phyloP scores from a whole-genome alignment of 2,329 filamentous ascomycete species.

The Diplodia mutila region DNA sequence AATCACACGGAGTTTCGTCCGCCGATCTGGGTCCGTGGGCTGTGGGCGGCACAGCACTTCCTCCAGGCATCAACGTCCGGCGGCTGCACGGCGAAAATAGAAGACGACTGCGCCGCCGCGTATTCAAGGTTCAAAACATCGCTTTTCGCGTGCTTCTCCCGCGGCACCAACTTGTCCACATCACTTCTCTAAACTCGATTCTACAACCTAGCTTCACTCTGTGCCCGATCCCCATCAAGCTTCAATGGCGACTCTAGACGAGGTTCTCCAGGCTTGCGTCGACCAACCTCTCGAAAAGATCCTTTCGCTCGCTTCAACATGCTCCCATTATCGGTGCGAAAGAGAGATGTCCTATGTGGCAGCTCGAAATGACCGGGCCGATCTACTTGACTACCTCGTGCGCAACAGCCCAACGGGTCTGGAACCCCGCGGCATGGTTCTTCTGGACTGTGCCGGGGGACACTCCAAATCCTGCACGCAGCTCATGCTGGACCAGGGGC shows the following conservation, averaged over 20 bases:
- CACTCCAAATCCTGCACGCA: neutral
- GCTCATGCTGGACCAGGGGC: neutral
- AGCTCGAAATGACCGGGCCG: no score
- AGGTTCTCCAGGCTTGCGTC: neutral
- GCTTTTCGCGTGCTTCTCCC: no score
- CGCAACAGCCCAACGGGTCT: neutral
- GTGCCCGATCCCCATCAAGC: no score
- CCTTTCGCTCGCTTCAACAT: neutral
- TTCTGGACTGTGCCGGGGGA: neutral
- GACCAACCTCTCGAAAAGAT: neutral
- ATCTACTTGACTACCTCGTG: neutral
- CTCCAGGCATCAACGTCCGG: no score
- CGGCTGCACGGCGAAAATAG: no score
- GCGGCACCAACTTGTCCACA: accelerated
- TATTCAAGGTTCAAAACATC: no score
- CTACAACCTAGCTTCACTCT: no score
- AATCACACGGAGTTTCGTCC: no score
- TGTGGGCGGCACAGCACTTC: no score
- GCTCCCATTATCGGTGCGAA: neutral
- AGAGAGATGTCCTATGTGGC: no score
- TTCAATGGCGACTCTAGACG: neutral
- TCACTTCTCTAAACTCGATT: neutral
- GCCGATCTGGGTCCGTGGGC: no score
- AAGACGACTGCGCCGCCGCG: no score
- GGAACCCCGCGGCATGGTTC: neutral